Evolutionary conservation across 2,329 filamentous ascomycete genomes (phyloP).

Genomic region (Cyphellophora europaea): DNA sequence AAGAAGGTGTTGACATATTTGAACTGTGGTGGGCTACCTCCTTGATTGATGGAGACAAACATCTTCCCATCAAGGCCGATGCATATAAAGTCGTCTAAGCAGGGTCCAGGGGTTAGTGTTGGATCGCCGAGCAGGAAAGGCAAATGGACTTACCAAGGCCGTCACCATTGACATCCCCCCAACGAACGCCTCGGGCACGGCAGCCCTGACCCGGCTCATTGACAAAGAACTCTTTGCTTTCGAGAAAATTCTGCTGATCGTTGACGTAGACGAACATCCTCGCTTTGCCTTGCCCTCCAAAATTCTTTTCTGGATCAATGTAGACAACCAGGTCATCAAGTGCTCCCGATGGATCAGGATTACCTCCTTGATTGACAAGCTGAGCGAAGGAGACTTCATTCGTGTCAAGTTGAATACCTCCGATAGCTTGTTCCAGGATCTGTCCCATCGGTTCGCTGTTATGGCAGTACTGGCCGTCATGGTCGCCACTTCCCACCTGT

Average conservation of each 20-base stretch:
- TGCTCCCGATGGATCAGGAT: no score
- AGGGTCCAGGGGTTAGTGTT: no score
- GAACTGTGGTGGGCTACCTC: no score
- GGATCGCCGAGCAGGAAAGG: no score
- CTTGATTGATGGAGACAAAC: neutral
- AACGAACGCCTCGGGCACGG: neutral
- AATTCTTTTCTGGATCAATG: no score
- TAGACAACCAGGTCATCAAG: neutral
- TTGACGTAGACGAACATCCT: no score
- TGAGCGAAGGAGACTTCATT: neutral
- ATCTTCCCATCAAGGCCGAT: neutral
- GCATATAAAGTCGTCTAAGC: neutral
- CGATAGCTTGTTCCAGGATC: no score
- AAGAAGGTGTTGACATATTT: no score
- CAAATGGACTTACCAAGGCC: no score
- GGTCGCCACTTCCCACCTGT: neutral
- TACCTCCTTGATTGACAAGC: neutral
- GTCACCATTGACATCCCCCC: slow-evolving; percentile 1
- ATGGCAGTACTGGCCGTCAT: neutral
- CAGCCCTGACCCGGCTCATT: neutral
- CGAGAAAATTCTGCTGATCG: neutral
- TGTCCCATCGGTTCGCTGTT: neutral
- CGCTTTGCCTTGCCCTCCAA: no score
- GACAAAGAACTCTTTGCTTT: neutral
- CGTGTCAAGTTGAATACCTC: no score